phyloP scores from a whole-genome alignment of 2,329 filamentous ascomycete genomes.

The Ophiognomonia clavigignenti-juglandacearum region DNA sequence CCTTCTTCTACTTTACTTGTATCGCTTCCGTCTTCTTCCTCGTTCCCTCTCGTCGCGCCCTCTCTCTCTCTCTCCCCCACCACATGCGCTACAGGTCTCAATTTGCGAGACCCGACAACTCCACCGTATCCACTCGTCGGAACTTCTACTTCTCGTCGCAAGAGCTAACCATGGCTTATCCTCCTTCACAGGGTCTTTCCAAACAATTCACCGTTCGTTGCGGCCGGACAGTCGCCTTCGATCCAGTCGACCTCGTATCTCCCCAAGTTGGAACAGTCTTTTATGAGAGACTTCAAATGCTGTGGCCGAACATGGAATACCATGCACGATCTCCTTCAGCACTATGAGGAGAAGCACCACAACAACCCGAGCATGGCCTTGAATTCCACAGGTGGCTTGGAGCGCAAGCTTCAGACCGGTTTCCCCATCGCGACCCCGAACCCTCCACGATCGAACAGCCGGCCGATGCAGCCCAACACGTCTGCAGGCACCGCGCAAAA shows the following conservation, averaged over 20 bases:
- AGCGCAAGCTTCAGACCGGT: slow-evolving; percentile 3
- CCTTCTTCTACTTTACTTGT: slow-evolving; percentile 19
- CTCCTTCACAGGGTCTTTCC: slow-evolving; percentile 71
- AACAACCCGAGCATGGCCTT: slow-evolving; percentile 46
- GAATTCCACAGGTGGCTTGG: slow-evolving; percentile 2
- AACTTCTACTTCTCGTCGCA: slow-evolving; percentile 1
- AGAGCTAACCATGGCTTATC: slow-evolving; percentile 25
- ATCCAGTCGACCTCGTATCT: slow-evolving; percentile 96
- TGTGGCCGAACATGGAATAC: slow-evolving; percentile 86
- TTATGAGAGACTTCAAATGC: slow-evolving; percentile 96
- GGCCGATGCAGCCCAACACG: slow-evolving; percentile 10
- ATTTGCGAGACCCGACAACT: slow-evolving; percentile 2
- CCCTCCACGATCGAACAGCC: slow-evolving; percentile 11
- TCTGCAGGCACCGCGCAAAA: slow-evolving; percentile 12
- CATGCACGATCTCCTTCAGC: slow-evolving; percentile 89
- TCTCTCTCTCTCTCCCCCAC: slow-evolving; percentile 10
- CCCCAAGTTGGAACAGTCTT: slow-evolving; percentile 93
- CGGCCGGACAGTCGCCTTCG: slow-evolving; percentile 76
- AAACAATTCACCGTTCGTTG: slow-evolving; percentile 88
- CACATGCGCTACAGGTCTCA: slow-evolving; percentile 17
- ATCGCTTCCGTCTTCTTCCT: neutral
- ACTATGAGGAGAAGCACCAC: slow-evolving; percentile 94
- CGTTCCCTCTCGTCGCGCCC: neutral
- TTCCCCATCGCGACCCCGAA: slow-evolving; percentile 11
- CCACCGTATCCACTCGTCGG: slow-evolving; percentile 3